Evolutionary conservation across 495 filamentous ascomycete species (phyloP).

Genomic region (Annulohypoxylon maeteangense): DNA sequence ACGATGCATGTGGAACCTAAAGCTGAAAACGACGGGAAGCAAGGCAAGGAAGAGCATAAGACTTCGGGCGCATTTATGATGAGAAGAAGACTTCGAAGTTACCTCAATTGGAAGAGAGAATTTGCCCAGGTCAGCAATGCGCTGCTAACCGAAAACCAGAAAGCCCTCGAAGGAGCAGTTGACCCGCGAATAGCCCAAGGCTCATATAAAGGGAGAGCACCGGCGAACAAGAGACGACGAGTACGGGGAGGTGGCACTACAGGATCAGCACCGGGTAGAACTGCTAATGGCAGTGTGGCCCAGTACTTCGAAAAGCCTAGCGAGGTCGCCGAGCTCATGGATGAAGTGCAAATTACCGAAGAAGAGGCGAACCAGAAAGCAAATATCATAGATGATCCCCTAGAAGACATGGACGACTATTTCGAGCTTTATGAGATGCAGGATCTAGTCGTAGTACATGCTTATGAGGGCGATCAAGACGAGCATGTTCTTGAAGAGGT

Average conservation of each 20-base stretch:
- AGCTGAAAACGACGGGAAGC: conserved; percentile 51
- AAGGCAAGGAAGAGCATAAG: conserved; percentile 62
- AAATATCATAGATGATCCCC: conserved; percentile 80
- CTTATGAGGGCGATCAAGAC: conserved; percentile 92
- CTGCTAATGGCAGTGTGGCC: conserved; percentile 59
- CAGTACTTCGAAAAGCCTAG: conserved; percentile 62
- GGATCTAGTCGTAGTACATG: conserved; percentile 87
- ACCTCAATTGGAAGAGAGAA: conserved; percentile 90
- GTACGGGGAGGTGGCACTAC: conserved; percentile 81
- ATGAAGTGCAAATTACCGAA: conserved; percentile 77
- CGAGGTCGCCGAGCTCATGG: conserved; percentile 67
- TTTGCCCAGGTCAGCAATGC: conserved; percentile 84
- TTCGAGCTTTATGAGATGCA: conserved; percentile 95
- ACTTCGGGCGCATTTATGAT: conserved; percentile 88
- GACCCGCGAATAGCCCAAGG: conserved; percentile 58
- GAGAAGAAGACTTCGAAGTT: conserved; percentile 85
- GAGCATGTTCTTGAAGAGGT: conserved; percentile 94
- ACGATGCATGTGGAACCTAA: conserved; percentile 82
- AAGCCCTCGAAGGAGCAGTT: conserved; percentile 72
- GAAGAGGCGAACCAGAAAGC: conserved; percentile 81
- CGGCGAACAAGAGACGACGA: conserved; percentile 87
- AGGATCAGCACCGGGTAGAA: conserved; percentile 63
- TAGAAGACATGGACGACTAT: conserved; percentile 90
- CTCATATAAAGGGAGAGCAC: conserved; percentile 60
- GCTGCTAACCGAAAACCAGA: conserved; percentile 81